Evolutionary conservation across 441 rosid genomes (phyloP), one percentile per base, ranked within the genome.

Genomic region (Populus hybrid): DNA sequence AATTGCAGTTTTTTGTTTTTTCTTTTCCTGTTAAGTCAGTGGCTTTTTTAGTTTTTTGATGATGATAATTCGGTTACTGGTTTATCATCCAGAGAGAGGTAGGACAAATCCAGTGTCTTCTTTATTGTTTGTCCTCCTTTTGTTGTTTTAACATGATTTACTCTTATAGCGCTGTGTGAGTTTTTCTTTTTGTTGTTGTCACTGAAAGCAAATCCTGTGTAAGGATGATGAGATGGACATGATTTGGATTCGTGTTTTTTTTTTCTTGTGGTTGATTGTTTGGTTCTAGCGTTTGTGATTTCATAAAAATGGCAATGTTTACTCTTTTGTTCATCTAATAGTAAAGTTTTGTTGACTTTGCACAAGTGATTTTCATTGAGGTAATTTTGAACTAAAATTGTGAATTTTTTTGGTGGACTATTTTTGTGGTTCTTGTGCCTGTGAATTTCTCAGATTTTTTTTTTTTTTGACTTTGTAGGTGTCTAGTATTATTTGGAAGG

Each of bases 251-350:
- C 68, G 11, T 12, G 36, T 61, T 24, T 66, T 66, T 64, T 16
- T 30, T 77, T 24, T 30, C 46, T 40, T 40, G 46, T 40, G 66
- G 30, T 66, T 66, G n/a, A 24, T 23, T 68, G 35, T 59, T 67
- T 63, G 64, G 73, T 76, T 38, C 3, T 28, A 63, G 42, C 20
- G 68, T 72, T 35, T 59, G 30, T 74, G 75, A 59, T 64, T 73
- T 64, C 36, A 59, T 77, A 42, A 69, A 73, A 78, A 72, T 71
- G 77, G 20, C 34, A 23, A 14, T 61, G 2, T 38, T 57, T 63
- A 53, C 34, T 35, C 14, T 69, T 21, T 46, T 63, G 74, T 71
- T 38, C 34, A 23, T 66, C 32, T 36, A 21, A 23, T 12, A 4
- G 53, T 65, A 3, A 57, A 16, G 14, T 53, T 23, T 67, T 67